Percentiles rank a stretch among this genome's conserved stretches.
Conservation (phyloP, 371 early-diverging fungal species). For the Rhizopus stolonifer region DNA sequence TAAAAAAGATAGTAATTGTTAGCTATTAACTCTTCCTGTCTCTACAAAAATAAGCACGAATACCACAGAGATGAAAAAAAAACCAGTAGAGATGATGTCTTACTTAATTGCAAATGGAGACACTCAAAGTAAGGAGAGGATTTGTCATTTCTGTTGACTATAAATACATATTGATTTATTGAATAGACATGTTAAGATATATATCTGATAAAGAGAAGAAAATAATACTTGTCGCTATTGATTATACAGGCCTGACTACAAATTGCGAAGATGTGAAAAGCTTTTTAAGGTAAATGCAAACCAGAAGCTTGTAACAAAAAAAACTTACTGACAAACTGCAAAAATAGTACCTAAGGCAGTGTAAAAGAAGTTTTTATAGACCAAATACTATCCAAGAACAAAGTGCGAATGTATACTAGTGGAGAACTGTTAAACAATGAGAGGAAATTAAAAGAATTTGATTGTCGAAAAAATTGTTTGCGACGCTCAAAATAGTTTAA, state of each 20-base stretch:
- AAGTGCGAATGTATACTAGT: slow-evolving; percentile 14
- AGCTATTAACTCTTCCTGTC: too few species aligned
- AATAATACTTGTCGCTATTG: slow-evolving; percentile 17
- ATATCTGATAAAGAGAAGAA: slow-evolving; percentile 20
- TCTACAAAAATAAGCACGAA: too few species aligned
- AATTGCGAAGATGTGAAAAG: slow-evolving; percentile 18
- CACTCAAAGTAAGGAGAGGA: slow-evolving; percentile 18
- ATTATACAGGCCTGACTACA: slow-evolving; percentile 11
- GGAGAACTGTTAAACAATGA: slow-evolving; percentile 13
- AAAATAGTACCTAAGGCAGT: slow-evolving; percentile 17
- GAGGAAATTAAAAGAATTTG: slow-evolving; percentile 16
- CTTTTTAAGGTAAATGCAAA: slow-evolving; percentile 23
- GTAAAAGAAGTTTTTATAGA: slow-evolving; percentile 19
- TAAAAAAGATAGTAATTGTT: too few species aligned
- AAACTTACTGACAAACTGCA: slow-evolving; percentile 22
- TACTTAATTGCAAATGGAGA: slow-evolving; percentile 19
- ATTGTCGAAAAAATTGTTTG: slow-evolving; percentile 4
- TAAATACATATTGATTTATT: slow-evolving; percentile 8
- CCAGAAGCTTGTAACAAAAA: slow-evolving; percentile 17
- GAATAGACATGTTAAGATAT: slow-evolving; percentile 11
- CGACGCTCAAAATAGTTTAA: slow-evolving; percentile 10
- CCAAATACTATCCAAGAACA: slow-evolving; percentile 9
- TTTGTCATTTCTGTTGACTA: slow-evolving; percentile 17
- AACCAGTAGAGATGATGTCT: slow-evolving; percentile 13
- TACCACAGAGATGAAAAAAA: slow-evolving; percentile 7